Conservation (phyloP, 768 basidiomycete genomes). For the Macrolepiota dolichaula region DNA sequence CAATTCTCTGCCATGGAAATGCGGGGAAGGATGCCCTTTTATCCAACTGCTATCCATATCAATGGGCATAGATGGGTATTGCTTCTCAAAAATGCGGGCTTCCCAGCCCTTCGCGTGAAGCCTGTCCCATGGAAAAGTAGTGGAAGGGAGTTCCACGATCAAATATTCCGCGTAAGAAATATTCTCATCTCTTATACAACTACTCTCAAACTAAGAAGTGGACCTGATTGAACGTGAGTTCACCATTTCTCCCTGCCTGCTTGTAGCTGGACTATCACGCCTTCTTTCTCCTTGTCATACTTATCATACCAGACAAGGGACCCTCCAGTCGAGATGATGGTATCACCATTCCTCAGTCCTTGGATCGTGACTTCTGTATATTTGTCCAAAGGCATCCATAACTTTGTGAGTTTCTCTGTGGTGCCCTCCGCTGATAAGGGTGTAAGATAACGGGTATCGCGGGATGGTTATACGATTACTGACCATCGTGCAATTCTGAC, state of each 20-base stretch:
- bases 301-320: slow-evolving; percentile 20
- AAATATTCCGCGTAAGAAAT: too few relatives aligned
- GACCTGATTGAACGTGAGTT: background rate
- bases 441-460: background rate
- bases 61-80: background rate
- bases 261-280: slow-evolving; percentile 10
- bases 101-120: background rate
- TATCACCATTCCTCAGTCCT: slow-evolving; percentile 20
- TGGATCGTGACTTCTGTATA: slow-evolving; percentile 32
- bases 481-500: slow-evolving; percentile 56
- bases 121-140: background rate
- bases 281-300: slow-evolving; percentile 25
- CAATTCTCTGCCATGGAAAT: background rate
- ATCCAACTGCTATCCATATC: background rate
- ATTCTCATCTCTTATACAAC: background rate
- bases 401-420: slow-evolving; percentile 37
- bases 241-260: slow-evolving; percentile 10
- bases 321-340: slow-evolving; percentile 19
- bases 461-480: slow-evolving; percentile 13
- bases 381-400: slow-evolving; percentile 47
- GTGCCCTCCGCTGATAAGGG: slow-evolving; percentile 40
- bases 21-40: background rate
- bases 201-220: too few relatives aligned
- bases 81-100: background rate
- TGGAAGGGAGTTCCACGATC: background rate